phyloP scores from a whole-genome alignment of 768 basidiomycete genomes.

The Kwoniella sp. region DNA sequence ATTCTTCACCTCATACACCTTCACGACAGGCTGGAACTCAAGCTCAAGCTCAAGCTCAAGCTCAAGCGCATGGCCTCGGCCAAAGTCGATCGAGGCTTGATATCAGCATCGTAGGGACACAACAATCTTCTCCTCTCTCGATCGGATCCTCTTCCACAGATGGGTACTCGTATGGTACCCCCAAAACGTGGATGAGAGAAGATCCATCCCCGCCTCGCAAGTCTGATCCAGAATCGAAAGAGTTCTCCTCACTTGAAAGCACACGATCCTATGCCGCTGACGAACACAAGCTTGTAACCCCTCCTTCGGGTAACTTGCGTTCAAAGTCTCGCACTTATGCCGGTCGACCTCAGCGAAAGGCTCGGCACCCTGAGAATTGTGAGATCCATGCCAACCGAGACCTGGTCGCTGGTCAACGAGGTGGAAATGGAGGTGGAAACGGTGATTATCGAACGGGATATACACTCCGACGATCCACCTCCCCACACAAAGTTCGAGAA shows the following conservation, averaged over 20 bases:
- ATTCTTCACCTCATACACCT: constrained; percentile 7
- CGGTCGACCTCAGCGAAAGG: not conserved
- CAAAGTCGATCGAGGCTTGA: not conserved
- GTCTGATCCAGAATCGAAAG: not conserved
- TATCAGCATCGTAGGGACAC: not conserved
- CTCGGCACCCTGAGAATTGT: not conserved
- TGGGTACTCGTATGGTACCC: constrained; percentile 1
- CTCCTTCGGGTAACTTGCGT: not conserved
- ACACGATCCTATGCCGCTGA: too few species aligned
- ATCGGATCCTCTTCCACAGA: not conserved
- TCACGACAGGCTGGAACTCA: too few species aligned
- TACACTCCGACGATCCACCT: not conserved
- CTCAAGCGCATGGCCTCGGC: not conserved
- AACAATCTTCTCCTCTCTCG: not conserved
- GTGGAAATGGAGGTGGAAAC: too few species aligned
- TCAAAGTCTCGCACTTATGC: not conserved
- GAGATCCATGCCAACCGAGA: not conserved
- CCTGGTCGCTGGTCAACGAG: not conserved
- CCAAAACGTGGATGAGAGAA: constrained; percentile 8
- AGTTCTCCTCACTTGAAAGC: too few species aligned
- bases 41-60: not conserved
- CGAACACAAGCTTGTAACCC: not conserved
- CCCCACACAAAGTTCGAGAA: not conserved
- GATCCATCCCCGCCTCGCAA: constrained; percentile 12
- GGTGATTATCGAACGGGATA: not conserved